A percentile compares a stretch with the other conserved stretches of the same genome.
These are phyloP conservation scores for Alternaria longipes DNA, from an alignment of 2,329 filamentous ascomycete species.

Conservation along the genomic window DNA sequence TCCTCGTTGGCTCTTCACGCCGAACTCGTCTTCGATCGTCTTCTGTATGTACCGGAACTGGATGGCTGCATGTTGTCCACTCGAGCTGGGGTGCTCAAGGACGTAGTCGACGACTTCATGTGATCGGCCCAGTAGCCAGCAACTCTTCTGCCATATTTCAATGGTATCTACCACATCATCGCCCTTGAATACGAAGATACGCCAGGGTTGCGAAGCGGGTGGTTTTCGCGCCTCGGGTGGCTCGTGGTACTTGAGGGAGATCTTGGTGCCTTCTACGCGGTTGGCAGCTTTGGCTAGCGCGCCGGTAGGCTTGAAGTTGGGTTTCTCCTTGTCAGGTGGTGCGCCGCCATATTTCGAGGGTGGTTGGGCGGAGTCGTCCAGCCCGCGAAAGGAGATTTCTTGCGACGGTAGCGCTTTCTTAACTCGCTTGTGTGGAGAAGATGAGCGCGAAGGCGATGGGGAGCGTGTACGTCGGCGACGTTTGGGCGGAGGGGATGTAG, in stretches of 20 bases:
- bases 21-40: conserved; percentile 83
- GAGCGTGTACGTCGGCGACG: conserved; percentile 46
- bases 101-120: conserved; percentile 80
- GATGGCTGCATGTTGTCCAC: conserved; percentile 93
- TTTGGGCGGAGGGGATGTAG: conserved; percentile 44
- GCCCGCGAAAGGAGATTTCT: conserved; percentile 55
- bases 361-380: conserved; percentile 41
- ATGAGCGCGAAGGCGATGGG: conserved; percentile 49
- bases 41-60: conserved; percentile 90
- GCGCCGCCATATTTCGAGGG: conserved; percentile 46
- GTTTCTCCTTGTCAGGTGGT: conserved; percentile 76
- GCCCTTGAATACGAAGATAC: conserved; percentile 91
- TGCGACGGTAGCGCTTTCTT: conserved; percentile 58
- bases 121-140: conserved; percentile 91
- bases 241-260: conserved; percentile 95
- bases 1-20: conserved; percentile 53
- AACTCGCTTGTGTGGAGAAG: conserved; percentile 54
- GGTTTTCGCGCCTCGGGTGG: conserved; percentile 92
- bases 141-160: conserved; percentile 77
- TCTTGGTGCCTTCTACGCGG: conserved; percentile 75
- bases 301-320: conserved; percentile 84
- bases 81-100: conserved; percentile 90
- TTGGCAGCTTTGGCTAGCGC: conserved; percentile 89
- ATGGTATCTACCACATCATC: conserved; percentile 82
- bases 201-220: conserved; percentile 79